These are phyloP conservation scores for Solanum corneliomulleri DNA, from an alignment of 257 asterid species.

Conservation along the genomic window DNA sequence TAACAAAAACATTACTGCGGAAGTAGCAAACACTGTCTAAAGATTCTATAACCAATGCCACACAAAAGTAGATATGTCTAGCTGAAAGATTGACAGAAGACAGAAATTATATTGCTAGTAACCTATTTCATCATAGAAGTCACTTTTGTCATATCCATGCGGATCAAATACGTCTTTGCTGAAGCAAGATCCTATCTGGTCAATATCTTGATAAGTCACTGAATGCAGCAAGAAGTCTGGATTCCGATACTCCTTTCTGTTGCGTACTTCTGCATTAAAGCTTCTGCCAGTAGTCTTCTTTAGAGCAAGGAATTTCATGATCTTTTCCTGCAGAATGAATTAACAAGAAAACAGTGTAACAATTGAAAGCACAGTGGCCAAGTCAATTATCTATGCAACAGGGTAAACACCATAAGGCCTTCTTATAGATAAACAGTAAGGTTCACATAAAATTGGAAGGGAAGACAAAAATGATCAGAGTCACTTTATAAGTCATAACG, in stretches of 20 bases:
- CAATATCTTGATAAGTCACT: slow-evolving; percentile 89
- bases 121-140: slow-evolving; percentile 94
- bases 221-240: slow-evolving; percentile 96
- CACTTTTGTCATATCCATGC: slow-evolving; percentile 87
- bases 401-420: background rate
- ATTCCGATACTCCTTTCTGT: slow-evolving; percentile 83
- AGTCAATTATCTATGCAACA: background rate
- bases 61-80: background rate
- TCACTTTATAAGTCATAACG: background rate
- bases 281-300: slow-evolving; percentile 70
- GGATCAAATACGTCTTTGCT: slow-evolving; percentile 90
- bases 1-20: background rate
- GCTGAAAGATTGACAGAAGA: background rate
- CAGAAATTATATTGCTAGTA: background rate
- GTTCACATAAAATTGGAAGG: background rate
- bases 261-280: slow-evolving; percentile 92
- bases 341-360: background rate
- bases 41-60: background rate
- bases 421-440: background rate
- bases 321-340: slow-evolving; percentile 45
- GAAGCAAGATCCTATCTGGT: slow-evolving; percentile 95
- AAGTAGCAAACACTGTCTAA: background rate
- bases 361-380: background rate
- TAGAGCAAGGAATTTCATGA: slow-evolving; percentile 52
- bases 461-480: background rate